Conservation (phyloP, 371 early-diverging fungal genomes). For the Dinochytrium kinnereticum region DNA sequence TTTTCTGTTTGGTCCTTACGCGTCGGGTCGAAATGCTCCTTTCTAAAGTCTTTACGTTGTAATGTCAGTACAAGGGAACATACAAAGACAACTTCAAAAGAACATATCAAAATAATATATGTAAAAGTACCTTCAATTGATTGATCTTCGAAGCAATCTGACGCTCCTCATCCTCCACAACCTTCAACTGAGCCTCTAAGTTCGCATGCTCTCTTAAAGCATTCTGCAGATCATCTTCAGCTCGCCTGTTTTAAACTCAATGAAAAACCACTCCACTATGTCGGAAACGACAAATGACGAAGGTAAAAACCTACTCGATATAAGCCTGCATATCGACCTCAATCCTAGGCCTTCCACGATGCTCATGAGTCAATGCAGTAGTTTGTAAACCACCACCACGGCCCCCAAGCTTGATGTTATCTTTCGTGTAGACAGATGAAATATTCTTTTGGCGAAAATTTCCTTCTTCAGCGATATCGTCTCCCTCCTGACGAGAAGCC, state of each 20-base stretch:
- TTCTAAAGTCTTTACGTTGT: too few relatives aligned
- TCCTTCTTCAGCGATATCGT: conserved; percentile 64
- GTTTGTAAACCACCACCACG: conserved; percentile 58
- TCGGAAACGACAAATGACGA: neutral
- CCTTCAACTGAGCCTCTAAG: neutral
- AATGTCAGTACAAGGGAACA: too few relatives aligned
- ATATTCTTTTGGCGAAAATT: conserved; percentile 73
- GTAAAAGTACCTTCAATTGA: neutral
- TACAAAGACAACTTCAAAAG: too few relatives aligned
- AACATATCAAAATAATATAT: too few relatives aligned
- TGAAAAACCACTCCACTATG: conserved; percentile 23
- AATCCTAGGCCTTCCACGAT: conserved; percentile 55
- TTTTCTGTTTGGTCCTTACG: neutral
- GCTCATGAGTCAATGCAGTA: conserved; percentile 34
- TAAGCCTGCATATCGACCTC: conserved; percentile 50
- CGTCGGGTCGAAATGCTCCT: neutral
- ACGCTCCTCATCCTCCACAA: neutral
- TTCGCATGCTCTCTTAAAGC: neutral
- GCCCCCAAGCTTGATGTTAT: conserved; percentile 73
- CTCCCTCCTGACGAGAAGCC: conserved; percentile 72
- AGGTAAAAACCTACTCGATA: conserved; percentile 45
- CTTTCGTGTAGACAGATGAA: conserved; percentile 65
- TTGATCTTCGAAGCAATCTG: neutral
- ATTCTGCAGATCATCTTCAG: neutral
- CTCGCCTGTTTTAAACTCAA: conserved; percentile 15